phyloP scores from a whole-genome alignment of 371 early-diverging fungal species.

The Mycotypha africana region DNA sequence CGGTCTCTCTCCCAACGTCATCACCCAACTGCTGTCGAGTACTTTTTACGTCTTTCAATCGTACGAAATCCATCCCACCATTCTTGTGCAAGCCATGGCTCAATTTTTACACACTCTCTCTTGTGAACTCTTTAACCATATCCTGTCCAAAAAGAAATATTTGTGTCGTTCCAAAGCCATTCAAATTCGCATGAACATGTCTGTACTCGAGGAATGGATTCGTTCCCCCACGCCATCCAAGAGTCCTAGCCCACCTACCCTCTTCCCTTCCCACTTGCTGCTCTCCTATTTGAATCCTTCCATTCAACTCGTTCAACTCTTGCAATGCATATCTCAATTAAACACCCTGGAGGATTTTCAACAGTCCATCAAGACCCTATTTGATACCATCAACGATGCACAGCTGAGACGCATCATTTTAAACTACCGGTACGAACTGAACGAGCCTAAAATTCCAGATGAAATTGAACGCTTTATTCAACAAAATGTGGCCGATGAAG shows the following conservation, averaged over 20 bases:
- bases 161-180: slow-evolving; percentile 75
- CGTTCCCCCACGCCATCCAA: slow-evolving; percentile 20
- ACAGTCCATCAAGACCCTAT: slow-evolving; percentile 60
- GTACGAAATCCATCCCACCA: slow-evolving; percentile 61
- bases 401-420: slow-evolving; percentile 71
- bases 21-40: slow-evolving; percentile 59
- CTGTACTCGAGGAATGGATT: slow-evolving; percentile 79
- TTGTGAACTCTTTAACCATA: slow-evolving; percentile 77
- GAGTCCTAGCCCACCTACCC: no score
- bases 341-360: slow-evolving; percentile 60
- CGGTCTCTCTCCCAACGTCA: slow-evolving; percentile 38
- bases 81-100: slow-evolving; percentile 59
- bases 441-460: slow-evolving; percentile 62
- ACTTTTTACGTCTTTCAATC: slow-evolving; percentile 52
- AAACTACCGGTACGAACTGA: slow-evolving; percentile 82
- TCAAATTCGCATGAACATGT: slow-evolving; percentile 79
- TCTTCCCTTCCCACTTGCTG: slow-evolving; percentile 42
- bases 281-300: slow-evolving; percentile 54
- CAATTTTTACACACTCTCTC: slow-evolving; percentile 74
- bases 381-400: slow-evolving; percentile 59
- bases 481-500: slow-evolving; percentile 54
- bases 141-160: slow-evolving; percentile 66
- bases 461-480: slow-evolving; percentile 68
- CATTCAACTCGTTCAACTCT: slow-evolving; percentile 74
- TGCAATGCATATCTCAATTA: slow-evolving; percentile 74